Conservation (phyloP, 2,329 filamentous ascomycete genomes). For the Diaporthe batatas region DNA sequence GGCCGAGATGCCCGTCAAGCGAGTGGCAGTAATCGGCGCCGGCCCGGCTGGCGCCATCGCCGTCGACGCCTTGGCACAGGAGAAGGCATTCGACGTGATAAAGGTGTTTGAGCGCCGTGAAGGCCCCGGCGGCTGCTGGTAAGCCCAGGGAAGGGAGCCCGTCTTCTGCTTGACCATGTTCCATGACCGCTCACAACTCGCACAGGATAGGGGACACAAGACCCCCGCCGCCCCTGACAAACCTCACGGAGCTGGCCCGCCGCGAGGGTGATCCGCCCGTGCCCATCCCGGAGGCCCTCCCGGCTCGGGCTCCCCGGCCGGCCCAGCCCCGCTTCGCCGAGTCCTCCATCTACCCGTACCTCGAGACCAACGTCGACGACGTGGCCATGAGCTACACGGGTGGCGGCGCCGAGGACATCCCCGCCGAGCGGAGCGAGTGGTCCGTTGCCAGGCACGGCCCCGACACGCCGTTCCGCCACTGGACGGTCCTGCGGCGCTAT, state of each 20-base stretch:
- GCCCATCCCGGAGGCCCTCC: conserved; percentile 60
- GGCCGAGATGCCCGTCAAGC: conserved; percentile 40
- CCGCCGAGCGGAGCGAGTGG: conserved; percentile 55
- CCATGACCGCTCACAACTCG: conserved; percentile 1
- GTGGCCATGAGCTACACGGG: conserved; percentile 70
- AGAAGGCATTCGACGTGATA: conserved; percentile 67
- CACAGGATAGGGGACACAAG: conserved; percentile 58
- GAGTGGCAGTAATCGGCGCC: conserved; percentile 69
- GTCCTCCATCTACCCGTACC: conserved; percentile 63
- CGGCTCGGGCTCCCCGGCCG: conserved; percentile 58
- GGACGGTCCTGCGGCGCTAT: conserved; percentile 68
- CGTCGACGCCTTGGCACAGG: conserved; percentile 68
- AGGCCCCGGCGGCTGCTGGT: conserved; percentile 69
- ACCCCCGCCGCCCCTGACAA: conserved; percentile 56
- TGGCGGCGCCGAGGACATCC: conserved; percentile 61
- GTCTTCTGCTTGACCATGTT: no score
- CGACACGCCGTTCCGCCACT: conserved; percentile 73
- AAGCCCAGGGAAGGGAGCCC: no score
- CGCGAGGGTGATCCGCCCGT: conserved; percentile 65
- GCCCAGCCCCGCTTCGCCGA: conserved; percentile 65
- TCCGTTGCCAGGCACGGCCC: conserved; percentile 64
- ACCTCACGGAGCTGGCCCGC: conserved; percentile 60
- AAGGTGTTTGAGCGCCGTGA: conserved; percentile 71
- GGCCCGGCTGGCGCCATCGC: conserved; percentile 70
- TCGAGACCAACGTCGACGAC: conserved; percentile 72